Evolutionary conservation across 768 basidiomycete genomes (phyloP).

Genomic region (Tylopilus vinaceipallidus): DNA sequence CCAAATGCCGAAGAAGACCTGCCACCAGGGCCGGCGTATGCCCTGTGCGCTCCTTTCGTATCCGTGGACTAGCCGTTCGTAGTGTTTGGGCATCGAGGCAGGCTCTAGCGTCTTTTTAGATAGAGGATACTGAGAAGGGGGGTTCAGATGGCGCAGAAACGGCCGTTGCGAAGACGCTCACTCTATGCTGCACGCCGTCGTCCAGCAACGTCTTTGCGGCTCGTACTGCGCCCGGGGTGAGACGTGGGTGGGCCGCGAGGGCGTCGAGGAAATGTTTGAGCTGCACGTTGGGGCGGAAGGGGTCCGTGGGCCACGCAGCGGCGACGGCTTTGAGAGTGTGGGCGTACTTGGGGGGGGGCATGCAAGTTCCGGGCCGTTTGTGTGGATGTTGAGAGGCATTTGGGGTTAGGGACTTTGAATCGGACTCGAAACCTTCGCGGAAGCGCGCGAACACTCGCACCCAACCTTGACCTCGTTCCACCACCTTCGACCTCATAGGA

Average conservation of each 20-base stretch:
- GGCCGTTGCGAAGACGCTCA: slow-evolving; percentile 16
- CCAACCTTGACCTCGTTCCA: neutral
- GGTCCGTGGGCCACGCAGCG: slow-evolving; percentile 64
- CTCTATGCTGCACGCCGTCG: slow-evolving; percentile 59
- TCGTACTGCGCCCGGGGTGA: slow-evolving; percentile 58
- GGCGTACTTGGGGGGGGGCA: slow-evolving; percentile 35
- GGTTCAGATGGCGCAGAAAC: slow-evolving; percentile 4
- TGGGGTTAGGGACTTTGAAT: slow-evolving; percentile 13
- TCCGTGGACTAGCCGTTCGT: slow-evolving; percentile 68
- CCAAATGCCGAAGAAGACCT: slow-evolving; percentile 78
- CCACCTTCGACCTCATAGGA: neutral
- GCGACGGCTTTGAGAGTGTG: slow-evolving; percentile 57
- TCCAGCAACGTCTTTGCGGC: slow-evolving; percentile 55
- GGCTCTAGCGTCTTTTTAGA: slow-evolving; percentile 64
- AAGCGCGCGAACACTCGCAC: neutral
- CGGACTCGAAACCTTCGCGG: slow-evolving; percentile 27
- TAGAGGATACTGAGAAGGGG: slow-evolving; percentile 55
- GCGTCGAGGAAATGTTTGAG: slow-evolving; percentile 62
- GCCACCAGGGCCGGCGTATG: slow-evolving; percentile 82
- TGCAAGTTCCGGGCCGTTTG: slow-evolving; percentile 19
- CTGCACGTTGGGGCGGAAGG: slow-evolving; percentile 76
- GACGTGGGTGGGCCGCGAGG: slow-evolving; percentile 64
- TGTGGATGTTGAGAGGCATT: too few relatives aligned
- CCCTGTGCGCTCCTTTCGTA: slow-evolving; percentile 74
- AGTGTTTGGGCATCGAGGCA: slow-evolving; percentile 70